A percentile compares a stretch with the other conserved stretches of the same genome.
These are phyloP conservation scores for Alloteropsis semialata DNA, from an alignment of 176 grass and related monocot genomes.

Conservation along the genomic window DNA sequence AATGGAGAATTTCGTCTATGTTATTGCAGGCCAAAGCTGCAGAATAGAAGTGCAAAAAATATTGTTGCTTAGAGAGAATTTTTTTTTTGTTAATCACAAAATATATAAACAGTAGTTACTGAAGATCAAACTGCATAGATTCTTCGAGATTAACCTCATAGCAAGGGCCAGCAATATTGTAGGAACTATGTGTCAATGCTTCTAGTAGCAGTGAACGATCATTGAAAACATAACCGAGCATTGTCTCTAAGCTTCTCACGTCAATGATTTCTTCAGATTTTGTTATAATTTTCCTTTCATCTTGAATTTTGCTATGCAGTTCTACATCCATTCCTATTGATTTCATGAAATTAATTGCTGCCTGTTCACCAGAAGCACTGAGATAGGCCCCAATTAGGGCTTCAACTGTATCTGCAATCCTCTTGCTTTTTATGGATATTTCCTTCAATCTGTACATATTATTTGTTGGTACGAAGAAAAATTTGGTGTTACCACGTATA, in stretches of 20 bases:
- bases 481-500: constrained; percentile 5
- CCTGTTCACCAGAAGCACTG: constrained; percentile 48
- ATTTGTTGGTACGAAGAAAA: neutral
- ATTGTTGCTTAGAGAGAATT: neutral
- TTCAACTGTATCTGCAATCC: constrained; percentile 69
- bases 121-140: constrained; percentile 3
- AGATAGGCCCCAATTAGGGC: constrained; percentile 67
- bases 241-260: constrained; percentile 27
- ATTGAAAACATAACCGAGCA: constrained; percentile 52
- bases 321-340: constrained; percentile 60
- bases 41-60: neutral
- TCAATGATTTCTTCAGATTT: constrained; percentile 46
- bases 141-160: constrained; percentile 54
- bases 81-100: neutral
- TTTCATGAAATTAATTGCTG: constrained; percentile 59
- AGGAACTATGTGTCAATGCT: constrained; percentile 80
- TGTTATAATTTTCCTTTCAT: constrained; percentile 19
- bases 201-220: constrained; percentile 62
- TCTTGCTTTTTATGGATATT: constrained; percentile 62
- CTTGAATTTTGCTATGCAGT: constrained; percentile 30
- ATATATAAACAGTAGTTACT: neutral
- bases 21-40: neutral
- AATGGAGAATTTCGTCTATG: neutral
- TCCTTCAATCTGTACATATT: constrained; percentile 40
- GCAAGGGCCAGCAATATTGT: constrained; percentile 52